Evolutionary conservation across 1,284 basidiomycete genomes (phyloP).

Genomic region (Pyrrhoderma noxium): DNA sequence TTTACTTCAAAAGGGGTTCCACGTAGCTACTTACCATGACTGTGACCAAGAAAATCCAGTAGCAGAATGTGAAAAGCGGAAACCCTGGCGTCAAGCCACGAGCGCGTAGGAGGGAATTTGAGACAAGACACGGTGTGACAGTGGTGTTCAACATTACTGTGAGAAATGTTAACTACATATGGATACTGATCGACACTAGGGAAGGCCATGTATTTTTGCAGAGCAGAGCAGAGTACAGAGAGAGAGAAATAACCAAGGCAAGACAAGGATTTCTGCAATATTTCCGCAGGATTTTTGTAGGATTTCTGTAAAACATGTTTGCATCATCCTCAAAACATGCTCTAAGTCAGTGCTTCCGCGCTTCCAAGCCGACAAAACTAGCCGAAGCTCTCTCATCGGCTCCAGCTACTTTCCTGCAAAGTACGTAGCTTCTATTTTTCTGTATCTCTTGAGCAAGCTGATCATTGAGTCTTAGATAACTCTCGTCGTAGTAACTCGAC

Average conservation of each 20-base stretch:
- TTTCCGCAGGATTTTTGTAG: no score
- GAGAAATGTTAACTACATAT: neutral
- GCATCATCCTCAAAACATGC: constrained; percentile 34
- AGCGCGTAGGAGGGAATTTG: constrained; percentile 2
- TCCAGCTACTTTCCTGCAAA: neutral
- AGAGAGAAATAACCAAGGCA: no score
- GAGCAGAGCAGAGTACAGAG: no score
- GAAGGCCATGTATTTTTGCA: no score
- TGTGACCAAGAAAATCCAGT: constrained; percentile 12
- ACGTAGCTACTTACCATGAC: constrained; percentile 11
- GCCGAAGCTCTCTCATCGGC: neutral
- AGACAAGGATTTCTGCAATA: no score
- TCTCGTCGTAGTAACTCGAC: neutral
- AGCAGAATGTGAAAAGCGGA: constrained; percentile 1
- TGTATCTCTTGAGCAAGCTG: neutral
- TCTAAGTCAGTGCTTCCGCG: constrained; percentile 23
- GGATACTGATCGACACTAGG: neutral
- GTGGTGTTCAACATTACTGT: neutral
- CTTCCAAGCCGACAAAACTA: neutral
- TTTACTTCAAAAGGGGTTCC: neutral
- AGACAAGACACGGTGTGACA: constrained; percentile 17
- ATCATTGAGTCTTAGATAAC: neutral
- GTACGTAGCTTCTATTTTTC: neutral
- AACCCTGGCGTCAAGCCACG: neutral
- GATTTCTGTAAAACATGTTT: constrained; percentile 31